Base-by-base conservation (phyloP, 768 basidiomycete species). In the Phanerochaete carnosa region DNA sequence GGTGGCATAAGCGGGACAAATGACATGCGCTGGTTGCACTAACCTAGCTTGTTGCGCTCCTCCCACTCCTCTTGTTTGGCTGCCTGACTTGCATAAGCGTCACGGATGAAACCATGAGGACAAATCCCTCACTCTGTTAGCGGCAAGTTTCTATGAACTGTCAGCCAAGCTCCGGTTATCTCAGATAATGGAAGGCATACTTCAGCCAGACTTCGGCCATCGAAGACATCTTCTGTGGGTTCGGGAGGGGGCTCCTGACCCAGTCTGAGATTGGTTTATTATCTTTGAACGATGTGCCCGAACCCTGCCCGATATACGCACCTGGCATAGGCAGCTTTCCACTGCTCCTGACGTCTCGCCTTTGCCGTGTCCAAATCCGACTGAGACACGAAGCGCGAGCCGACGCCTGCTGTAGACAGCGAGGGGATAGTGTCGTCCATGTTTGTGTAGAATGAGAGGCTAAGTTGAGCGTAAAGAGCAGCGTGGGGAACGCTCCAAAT, bases 31-130 rank as follows among this genome's bases (percentile, higher is more conserved):
- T 22, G 26, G 43, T 28, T 23, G 19, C n/a, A 61, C 69, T 26
- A 59, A 75, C 74, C 80, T 74, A 94, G 83, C 72, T 92, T 93
- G 62, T 85, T 91, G 71, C 90, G 90, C 72, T 92, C 90, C 70
- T 94, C 92, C 90, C 91, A 94, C 84, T 94, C 90, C 72, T 94
- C 92, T 75, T 94, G 91, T 73, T 94, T 93, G 64, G 90, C 91
- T 68, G 87, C 85, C 90, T 92, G 67, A 63, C 64, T 60, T 57
- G 57, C 64, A 62, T 70, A 53, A 68, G 69, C 62, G 45, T 62
- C 61, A 56, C 56, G 23, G 25, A 57, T 46, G 43, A 58, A 47
- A 52, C 51, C 55, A 22, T 37, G 47, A 45, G 33, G 53, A 30
- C 50, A 62, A 4, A 58, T 32, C 58, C 71, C 79, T 71, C 71